Base-by-base conservation (phyloP, 2,329 filamentous ascomycete species). In the Penicillium sp. region DNA sequence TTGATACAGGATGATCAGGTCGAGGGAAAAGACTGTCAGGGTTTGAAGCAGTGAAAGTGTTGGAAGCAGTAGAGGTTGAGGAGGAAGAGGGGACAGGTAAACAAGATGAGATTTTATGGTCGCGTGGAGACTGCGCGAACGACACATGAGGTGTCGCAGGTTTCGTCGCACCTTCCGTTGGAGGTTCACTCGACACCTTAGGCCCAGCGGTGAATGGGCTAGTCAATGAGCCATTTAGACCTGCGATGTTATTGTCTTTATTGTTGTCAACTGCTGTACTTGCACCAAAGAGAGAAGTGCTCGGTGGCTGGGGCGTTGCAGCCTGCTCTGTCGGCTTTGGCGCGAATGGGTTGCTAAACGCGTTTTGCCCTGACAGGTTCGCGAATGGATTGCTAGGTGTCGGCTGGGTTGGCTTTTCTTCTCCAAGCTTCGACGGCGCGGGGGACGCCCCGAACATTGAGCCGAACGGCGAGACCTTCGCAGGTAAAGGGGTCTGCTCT, bases 401-500 rank as follows among this genome's bases (percentile, higher is more conserved):
- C 5, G 35, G 33, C 27, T 39, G 52, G 12, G 55, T 15, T 42
- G 35, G 15, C 17, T 35, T 36, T 21, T 23, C 54, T 33, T 53
- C 42, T 23, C 41, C 54, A 45, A 52, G 17, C 23, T 49, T 58
- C 17, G 59, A 27, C 5, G 42, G 23, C 4, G 52, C 19, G 47
- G 60, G 25, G 23, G 44, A 29, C 5, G 39, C 60, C 42, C 63
- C 68, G 55, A 76, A 75, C 52, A 77, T 69, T 49, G 66, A 59
- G 1, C 49, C 53, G 27, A 56, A 61, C 6, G 50, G 53, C 38
- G 63, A 45, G 25, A 63, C 41, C 36, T 63, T 52, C 2, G 67
- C 45, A 42, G 59, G 29, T 12, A 52, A 39, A 50, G 59, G 35
- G 21, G 53, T 39, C 35, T 53, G 44, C 29, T 42, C 53, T 39